Evolutionary conservation across 169 alveolate species (phyloP).

Genomic region (Cryptosporidium sp.): DNA sequence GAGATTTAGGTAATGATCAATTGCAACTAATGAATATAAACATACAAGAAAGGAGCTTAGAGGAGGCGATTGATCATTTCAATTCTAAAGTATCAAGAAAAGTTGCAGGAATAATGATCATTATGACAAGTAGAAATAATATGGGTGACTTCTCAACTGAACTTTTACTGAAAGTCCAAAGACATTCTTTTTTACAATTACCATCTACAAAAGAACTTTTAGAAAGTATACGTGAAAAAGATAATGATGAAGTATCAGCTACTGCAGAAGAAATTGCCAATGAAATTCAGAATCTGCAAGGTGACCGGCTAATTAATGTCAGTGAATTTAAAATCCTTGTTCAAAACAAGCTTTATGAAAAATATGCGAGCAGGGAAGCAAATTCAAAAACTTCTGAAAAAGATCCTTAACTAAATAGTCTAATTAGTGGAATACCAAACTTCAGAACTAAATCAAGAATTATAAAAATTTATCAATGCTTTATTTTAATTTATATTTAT

Average conservation of each 20-base stretch:
- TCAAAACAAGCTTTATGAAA: slow-evolving; percentile 31
- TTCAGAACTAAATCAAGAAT: neutral
- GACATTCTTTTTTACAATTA: slow-evolving; percentile 21
- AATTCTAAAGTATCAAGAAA: slow-evolving; percentile 7
- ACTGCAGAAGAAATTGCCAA: slow-evolving; percentile 17
- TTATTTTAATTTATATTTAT: neutral
- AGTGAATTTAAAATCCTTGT: slow-evolving; percentile 48
- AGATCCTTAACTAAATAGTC: neutral
- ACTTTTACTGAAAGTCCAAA: slow-evolving; percentile 28
- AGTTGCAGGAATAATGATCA: slow-evolving; percentile 40
- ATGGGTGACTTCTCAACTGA: neutral
- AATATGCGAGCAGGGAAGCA: neutral
- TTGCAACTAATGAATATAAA: neutral
- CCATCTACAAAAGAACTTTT: slow-evolving; percentile 29
- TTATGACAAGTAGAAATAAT: slow-evolving; percentile 38
- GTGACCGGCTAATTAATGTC: slow-evolving; percentile 16
- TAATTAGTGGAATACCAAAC: too few relatives aligned
- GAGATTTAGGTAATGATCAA: neutral
- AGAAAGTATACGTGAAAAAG: neutral
- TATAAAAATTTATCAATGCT: neutral
- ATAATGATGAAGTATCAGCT: neutral
- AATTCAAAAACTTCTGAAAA: neutral
- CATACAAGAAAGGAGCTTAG: neutral
- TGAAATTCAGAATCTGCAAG: neutral
- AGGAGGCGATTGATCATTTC: neutral